phyloP scores from a whole-genome alignment of 2,329 filamentous ascomycete genomes.

The Aureobasidium sp. region DNA sequence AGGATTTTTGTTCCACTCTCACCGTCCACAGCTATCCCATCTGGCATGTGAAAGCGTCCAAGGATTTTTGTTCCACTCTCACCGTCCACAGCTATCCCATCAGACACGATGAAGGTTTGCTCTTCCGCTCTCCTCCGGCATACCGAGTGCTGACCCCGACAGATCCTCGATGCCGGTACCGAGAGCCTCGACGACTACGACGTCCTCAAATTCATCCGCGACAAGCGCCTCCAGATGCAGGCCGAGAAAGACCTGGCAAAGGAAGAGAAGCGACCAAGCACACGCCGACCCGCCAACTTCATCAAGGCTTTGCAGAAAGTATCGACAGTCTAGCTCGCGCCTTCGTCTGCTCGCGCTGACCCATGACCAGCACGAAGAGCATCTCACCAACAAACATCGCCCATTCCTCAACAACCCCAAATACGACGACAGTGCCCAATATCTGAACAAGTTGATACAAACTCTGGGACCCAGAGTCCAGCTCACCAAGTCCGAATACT shows the following conservation, averaged over 20 bases:
- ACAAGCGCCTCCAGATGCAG: constrained; percentile 28
- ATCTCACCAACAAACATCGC: constrained; percentile 20
- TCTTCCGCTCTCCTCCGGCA: no score
- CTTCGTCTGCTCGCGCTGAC: background rate
- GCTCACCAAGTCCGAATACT: constrained; percentile 30
- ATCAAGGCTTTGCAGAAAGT: constrained; percentile 17
- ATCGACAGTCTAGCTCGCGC: background rate
- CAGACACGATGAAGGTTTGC: background rate
- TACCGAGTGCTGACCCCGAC: background rate
- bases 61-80: background rate
- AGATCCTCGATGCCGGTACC: constrained; percentile 32
- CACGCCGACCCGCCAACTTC: constrained; percentile 26
- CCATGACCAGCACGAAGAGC: constrained; percentile 17
- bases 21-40: background rate
- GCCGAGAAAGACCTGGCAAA: constrained; percentile 26
- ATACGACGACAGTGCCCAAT: constrained; percentile 17
- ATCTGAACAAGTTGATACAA: constrained; percentile 23
- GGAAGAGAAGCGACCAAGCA: constrained; percentile 21
- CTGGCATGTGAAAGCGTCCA: background rate
- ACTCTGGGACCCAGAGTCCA: constrained; percentile 26
- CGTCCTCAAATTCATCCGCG: constrained; percentile 28
- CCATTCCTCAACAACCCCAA: constrained; percentile 22
- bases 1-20: background rate
- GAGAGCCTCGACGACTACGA: constrained; percentile 31
- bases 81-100: background rate